A percentile compares a stretch with the other conserved stretches of the same genome.
Evolutionary conservation across 2,329 filamentous ascomycete genomes (phyloP).

Genomic region (Calonectria crousiana): DNA sequence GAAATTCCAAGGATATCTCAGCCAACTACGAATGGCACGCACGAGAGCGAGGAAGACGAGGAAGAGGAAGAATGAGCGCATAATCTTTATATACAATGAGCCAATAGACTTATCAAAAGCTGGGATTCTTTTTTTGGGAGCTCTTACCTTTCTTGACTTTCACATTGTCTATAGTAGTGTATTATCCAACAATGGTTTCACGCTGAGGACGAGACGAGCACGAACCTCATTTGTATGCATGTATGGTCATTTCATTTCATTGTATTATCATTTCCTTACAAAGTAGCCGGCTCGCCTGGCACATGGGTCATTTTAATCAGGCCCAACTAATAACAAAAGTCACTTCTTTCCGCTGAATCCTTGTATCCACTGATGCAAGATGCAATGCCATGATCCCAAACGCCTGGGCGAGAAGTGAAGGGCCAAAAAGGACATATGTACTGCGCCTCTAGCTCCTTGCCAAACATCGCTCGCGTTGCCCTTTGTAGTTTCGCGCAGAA

Average conservation of each 20-base stretch:
- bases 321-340: neutral
- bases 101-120: constrained; percentile 39
- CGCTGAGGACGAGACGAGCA: neutral
- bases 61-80: constrained; percentile 38
- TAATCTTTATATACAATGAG: constrained; percentile 40
- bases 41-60: constrained; percentile 40
- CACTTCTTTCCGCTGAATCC: neutral
- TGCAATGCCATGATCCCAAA: neutral
- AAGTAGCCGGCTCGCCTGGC: neutral
- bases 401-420: neutral
- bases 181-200: neutral
- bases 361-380: constrained; percentile 10
- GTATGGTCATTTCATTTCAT: constrained; percentile 8
- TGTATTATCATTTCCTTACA: constrained; percentile 5
- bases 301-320: neutral
- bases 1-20: constrained; percentile 73
- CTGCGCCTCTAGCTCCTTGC: neutral
- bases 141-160: neutral
- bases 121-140: constrained; percentile 11
- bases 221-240: neutral
- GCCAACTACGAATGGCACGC: constrained; percentile 49
- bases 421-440: neutral
- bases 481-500: neutral
- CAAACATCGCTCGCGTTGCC: neutral
- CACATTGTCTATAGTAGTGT: constrained; percentile 1